Base-by-base conservation (phyloP, 2,329 filamentous ascomycete species). In the Knoxdaviesia proteae region DNA sequence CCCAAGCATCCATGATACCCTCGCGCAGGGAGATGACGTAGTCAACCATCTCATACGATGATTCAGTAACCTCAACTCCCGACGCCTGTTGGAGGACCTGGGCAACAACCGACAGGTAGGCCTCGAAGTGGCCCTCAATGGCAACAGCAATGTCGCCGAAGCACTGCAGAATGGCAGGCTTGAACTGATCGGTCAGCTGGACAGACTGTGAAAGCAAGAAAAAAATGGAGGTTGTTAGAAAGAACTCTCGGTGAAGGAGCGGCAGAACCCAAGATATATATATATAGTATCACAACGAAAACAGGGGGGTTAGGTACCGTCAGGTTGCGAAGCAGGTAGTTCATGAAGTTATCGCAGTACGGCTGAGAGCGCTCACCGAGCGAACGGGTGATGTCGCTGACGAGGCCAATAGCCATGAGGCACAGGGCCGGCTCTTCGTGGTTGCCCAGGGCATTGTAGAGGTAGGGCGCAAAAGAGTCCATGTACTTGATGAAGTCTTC, bases 1-100 rank as follows among this genome's bases (percentile, higher is more conserved):
- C 86, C 87, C 92, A 98, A 34, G 90, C 90, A 68, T 98, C 90
- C 80, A 96, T 94, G 51, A 98, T 96, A 51, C 88, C 90, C 58
- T 98, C 92, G 43, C 90, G 80, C 40, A 98, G 71, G 20, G 87
- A 94, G 49, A 93, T 75, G 51, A 98, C 80, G 57, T 98, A 98
- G 61, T 96, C 88, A 45, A 87, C 79, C 81, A 96, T 93, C 62
- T 98, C 90, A 52, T 87, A 90, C 41, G 81, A 82, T 46, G 81
- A 78, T 50, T 94, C 86, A 44, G 75, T 75, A 37, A 83, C 74
- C 33, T 78, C 82, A 44, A 98, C 84, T 38, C 71, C 77, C 11
- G 86, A 81, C 44, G 90, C 90, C 60, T 96, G 88, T 61, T 94
- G 84, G 48, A 98, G 69, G 10, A 98, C 88, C 57, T 88, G 81